phyloP scores from a whole-genome alignment of 371 early-diverging fungal species.

The Thermomucor indicae-seudaticae region DNA sequence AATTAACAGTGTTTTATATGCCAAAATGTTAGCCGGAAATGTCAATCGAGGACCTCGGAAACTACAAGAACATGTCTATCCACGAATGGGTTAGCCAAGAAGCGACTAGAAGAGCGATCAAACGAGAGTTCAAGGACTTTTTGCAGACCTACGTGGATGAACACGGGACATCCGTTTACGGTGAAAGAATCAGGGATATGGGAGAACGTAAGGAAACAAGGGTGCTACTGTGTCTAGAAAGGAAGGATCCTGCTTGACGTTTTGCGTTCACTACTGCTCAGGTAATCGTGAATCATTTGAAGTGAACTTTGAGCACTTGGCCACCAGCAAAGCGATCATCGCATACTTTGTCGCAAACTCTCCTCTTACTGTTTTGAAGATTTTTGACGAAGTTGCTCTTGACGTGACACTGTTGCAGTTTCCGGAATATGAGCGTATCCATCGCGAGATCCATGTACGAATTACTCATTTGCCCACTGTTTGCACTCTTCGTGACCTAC shows the following conservation, averaged over 20 bases:
- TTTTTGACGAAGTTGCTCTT: conserved; percentile 93
- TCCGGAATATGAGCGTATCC: conserved; percentile 91
- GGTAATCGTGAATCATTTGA: conserved; percentile 89
- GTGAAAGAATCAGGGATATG: conserved; percentile 84
- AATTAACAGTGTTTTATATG: not conserved
- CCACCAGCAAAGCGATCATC: conserved; percentile 69
- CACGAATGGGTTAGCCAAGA: conserved; percentile 79
- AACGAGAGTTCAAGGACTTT: conserved; percentile 85
- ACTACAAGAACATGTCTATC: conserved; percentile 57
- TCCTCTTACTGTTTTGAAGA: conserved; percentile 82
- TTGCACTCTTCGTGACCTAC: conserved; percentile 87
- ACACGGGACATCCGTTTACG: conserved; percentile 88
- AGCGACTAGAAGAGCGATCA: conserved; percentile 75
- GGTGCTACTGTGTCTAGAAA: not conserved
- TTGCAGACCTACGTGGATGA: conserved; percentile 82
- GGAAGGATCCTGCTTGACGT: not conserved
- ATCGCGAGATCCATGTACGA: conserved; percentile 94
- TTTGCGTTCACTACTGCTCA: conserved; percentile 6
- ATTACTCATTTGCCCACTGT: conserved; percentile 89
- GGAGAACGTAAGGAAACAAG: conserved; percentile 64
- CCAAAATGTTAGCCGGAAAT: conserved; percentile 36
- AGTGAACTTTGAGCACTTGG: conserved; percentile 82
- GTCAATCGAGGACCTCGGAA: conserved; percentile 46
- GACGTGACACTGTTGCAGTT: conserved; percentile 87
- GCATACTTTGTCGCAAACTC: conserved; percentile 87